These are phyloP conservation scores for Talaromyces wortmannii DNA, from an alignment of 495 filamentous ascomycete genomes.

Conservation along the genomic window DNA sequence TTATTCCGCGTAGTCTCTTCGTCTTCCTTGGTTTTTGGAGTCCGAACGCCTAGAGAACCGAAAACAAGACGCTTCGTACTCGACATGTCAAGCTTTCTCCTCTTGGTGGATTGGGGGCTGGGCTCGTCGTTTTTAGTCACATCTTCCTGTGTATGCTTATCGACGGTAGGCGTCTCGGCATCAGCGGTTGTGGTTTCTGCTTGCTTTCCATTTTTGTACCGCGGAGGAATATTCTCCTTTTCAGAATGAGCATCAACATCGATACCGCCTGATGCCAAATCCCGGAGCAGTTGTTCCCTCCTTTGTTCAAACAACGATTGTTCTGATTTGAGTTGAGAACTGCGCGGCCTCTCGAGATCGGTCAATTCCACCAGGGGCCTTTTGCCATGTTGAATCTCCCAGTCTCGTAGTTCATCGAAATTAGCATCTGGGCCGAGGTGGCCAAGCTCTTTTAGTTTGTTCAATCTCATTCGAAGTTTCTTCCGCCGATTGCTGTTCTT, in stretches of 20 bases:
- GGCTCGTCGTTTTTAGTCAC: constrained; percentile 11
- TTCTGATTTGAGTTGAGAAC: constrained; percentile 13
- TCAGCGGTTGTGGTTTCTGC: neutral
- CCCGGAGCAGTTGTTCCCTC: constrained; percentile 42
- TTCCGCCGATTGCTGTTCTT: constrained; percentile 48
- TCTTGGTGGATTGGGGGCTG: constrained; percentile 15
- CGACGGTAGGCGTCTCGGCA: constrained; percentile 14
- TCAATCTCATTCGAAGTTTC: constrained; percentile 37
- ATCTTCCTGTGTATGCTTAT: constrained; percentile 17
- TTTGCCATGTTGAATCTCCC: constrained; percentile 23
- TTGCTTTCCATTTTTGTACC: constrained; percentile 4
- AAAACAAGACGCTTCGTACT: constrained; percentile 65
- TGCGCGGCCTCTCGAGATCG: constrained; percentile 3
- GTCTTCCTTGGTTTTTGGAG: constrained; percentile 61
- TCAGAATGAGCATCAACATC: constrained; percentile 32
- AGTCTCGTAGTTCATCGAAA: constrained; percentile 35
- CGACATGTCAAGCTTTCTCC: constrained; percentile 53
- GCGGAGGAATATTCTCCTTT: constrained; percentile 26
- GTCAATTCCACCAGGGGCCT: constrained; percentile 14
- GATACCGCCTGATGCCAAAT: constrained; percentile 44
- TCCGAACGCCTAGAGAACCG: constrained; percentile 61
- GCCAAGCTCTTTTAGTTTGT: constrained; percentile 42
- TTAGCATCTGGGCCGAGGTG: constrained; percentile 40
- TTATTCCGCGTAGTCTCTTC: constrained; percentile 55
- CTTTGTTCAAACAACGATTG: constrained; percentile 40